These are phyloP conservation scores for Rhodotorula sp. DNA, from an alignment of 1,284 basidiomycete species.

Conservation along the genomic window DNA sequence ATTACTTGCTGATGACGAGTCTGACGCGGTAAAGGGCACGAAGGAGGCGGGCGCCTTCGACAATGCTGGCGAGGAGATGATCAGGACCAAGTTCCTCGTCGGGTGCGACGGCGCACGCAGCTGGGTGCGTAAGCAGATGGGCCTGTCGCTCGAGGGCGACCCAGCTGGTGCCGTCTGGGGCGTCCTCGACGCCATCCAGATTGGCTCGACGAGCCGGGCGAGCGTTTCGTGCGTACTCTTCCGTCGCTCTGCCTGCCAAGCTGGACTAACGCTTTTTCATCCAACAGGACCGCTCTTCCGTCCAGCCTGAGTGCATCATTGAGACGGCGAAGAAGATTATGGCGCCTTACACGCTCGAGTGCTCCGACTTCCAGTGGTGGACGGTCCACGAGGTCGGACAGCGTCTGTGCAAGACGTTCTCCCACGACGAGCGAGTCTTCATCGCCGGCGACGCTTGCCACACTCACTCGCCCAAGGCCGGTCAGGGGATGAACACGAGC, in stretches of 20 bases:
- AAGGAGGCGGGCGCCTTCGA: slow-evolving; percentile 11
- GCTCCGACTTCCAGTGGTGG: slow-evolving; percentile 56
- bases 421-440: slow-evolving; percentile 66
- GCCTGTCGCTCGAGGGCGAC: slow-evolving; percentile 47
- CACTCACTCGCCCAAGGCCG: slow-evolving; percentile 55
- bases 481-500: slow-evolving; percentile 55
- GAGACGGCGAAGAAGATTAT: slow-evolving; percentile 63
- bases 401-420: slow-evolving; percentile 66
- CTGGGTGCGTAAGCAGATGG: slow-evolving; percentile 44
- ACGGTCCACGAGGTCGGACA: slow-evolving; percentile 58
- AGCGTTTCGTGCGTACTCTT: slow-evolving; percentile 16
- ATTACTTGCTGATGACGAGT: slow-evolving; percentile 41
- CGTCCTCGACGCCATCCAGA: slow-evolving; percentile 44
- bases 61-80: slow-evolving; percentile 29
- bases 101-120: slow-evolving; percentile 49
- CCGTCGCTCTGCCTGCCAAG: not conserved
- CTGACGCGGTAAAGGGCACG: slow-evolving; percentile 12
- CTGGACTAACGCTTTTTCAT: not conserved
- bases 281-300: slow-evolving; percentile 56
- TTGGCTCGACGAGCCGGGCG: slow-evolving; percentile 21
- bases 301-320: slow-evolving; percentile 61
- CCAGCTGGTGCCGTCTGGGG: slow-evolving; percentile 49
- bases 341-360: slow-evolving; percentile 62
- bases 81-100: slow-evolving; percentile 49
- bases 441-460: slow-evolving; percentile 62